Evolutionary conservation across 257 asterid genomes (phyloP).

Genomic region (Solanum boliviense): DNA sequence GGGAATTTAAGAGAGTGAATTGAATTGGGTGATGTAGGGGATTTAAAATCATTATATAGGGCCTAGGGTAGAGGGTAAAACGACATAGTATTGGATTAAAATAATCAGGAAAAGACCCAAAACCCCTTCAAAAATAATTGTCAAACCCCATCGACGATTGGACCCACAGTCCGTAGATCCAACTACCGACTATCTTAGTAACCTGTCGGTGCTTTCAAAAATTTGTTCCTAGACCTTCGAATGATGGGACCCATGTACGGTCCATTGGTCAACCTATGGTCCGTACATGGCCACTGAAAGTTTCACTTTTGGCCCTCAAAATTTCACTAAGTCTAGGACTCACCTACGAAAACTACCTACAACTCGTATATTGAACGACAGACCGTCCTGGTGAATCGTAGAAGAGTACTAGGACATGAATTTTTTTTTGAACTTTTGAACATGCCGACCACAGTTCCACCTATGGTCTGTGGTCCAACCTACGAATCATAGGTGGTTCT

Average conservation of each 20-base stretch:
- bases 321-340: too few relatives aligned
- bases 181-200: not conserved
- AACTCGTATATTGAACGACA: not conserved
- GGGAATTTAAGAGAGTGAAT: not conserved
- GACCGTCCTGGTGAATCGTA: not conserved
- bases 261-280: too few relatives aligned
- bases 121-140: not conserved
- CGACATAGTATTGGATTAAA: not conserved
- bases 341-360: not conserved
- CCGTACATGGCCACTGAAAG: too few relatives aligned
- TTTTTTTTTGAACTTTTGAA: not conserved
- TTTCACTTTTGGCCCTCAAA: too few relatives aligned
- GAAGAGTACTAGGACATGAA: too few relatives aligned
- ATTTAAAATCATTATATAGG: not conserved
- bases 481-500: too few relatives aligned
- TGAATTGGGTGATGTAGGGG: not conserved
- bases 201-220: too few relatives aligned
- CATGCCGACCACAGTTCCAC: not conserved
- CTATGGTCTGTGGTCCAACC: too few relatives aligned
- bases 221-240: too few relatives aligned
- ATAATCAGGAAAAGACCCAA: not conserved
- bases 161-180: not conserved
- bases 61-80: not conserved
- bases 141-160: not conserved
- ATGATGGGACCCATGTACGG: too few relatives aligned